phyloP scores from a whole-genome alignment of 306 rosid species.

The Castanea crenata region DNA sequence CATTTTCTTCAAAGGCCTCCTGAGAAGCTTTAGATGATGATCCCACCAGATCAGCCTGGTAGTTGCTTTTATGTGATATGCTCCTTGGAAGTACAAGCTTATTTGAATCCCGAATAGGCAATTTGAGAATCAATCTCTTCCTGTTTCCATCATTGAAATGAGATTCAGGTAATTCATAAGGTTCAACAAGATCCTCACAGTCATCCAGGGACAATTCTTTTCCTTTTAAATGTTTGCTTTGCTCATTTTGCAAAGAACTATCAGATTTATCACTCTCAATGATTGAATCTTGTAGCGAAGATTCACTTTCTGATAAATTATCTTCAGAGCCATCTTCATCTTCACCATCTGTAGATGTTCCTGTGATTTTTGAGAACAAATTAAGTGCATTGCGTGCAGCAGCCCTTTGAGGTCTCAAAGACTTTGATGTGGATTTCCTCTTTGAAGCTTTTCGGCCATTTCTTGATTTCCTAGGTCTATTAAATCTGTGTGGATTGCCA shows the following conservation, averaged over 20 bases:
- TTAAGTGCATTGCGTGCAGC: constrained; percentile 92
- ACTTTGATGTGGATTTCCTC: constrained; percentile 68
- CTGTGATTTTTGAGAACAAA: constrained; percentile 79
- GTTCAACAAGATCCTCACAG: constrained; percentile 39
- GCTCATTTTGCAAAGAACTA: constrained; percentile 46
- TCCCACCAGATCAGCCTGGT: constrained; percentile 52
- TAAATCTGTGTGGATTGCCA: constrained; percentile 42
- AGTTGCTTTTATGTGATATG: constrained; percentile 22
- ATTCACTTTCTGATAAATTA: constrained; percentile 82
- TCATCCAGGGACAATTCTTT: constrained; percentile 58
- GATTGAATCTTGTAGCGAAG: constrained; percentile 57
- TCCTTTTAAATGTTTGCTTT: constrained; percentile 54
- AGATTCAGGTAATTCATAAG: constrained; percentile 45
- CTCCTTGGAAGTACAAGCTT: constrained; percentile 28
- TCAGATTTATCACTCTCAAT: constrained; percentile 82
- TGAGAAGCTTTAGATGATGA: constrained; percentile 58
- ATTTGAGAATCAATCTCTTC: constrained; percentile 68
- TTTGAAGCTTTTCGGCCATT: constrained; percentile 53
- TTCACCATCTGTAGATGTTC: constrained; percentile 74
- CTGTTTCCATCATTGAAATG: constrained; percentile 45
- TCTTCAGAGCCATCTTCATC: constrained; percentile 66
- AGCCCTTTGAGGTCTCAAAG: constrained; percentile 90
- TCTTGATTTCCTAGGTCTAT: constrained; percentile 56
- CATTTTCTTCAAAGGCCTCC: constrained; percentile 38
- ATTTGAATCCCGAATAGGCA: constrained; percentile 59